phyloP scores from a whole-genome alignment of 352 stramenopile genomes.

The Phytophthora citrophthora region DNA sequence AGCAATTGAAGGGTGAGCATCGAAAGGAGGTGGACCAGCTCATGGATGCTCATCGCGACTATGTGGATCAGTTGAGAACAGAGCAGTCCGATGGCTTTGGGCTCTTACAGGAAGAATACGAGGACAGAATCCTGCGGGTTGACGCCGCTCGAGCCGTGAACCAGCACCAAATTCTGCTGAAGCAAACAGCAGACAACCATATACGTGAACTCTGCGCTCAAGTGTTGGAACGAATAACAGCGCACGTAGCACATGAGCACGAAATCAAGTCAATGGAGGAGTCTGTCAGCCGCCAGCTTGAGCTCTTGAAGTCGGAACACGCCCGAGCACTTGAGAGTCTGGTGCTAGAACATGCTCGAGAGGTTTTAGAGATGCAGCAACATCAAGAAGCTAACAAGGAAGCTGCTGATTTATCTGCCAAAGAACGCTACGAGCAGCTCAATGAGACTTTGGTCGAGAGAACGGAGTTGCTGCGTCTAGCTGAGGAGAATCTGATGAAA shows the following conservation, averaged over 20 bases:
- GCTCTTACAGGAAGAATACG: neutral
- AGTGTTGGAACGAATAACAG: slow-evolving; percentile 23
- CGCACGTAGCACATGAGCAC: slow-evolving; percentile 16
- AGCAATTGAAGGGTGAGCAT: too few relatives aligned
- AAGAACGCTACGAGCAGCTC: slow-evolving; percentile 8
- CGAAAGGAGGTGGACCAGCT: too few relatives aligned
- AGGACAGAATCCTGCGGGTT: neutral
- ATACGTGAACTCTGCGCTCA: slow-evolving; percentile 23
- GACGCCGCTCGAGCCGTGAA: neutral
- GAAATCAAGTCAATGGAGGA: slow-evolving; percentile 16
- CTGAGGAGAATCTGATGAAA: slow-evolving; percentile 31
- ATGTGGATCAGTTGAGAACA: too few relatives aligned
- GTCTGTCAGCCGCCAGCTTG: neutral
- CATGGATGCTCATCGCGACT: too few relatives aligned
- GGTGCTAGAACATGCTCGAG: slow-evolving; percentile 5
- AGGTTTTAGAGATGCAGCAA: neutral
- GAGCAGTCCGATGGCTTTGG: too few relatives aligned
- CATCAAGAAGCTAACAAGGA: slow-evolving; percentile 4
- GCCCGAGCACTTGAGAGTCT: neutral
- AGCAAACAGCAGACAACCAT: slow-evolving; percentile 21
- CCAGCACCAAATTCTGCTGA: neutral
- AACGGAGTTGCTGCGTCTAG: slow-evolving; percentile 24
- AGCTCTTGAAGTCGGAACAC: slow-evolving; percentile 1
- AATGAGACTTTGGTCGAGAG: slow-evolving; percentile 18
- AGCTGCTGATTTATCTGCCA: neutral